Evolutionary conservation across 208 protist genomes (phyloP).

Genomic region (Leishmania tropica): DNA sequence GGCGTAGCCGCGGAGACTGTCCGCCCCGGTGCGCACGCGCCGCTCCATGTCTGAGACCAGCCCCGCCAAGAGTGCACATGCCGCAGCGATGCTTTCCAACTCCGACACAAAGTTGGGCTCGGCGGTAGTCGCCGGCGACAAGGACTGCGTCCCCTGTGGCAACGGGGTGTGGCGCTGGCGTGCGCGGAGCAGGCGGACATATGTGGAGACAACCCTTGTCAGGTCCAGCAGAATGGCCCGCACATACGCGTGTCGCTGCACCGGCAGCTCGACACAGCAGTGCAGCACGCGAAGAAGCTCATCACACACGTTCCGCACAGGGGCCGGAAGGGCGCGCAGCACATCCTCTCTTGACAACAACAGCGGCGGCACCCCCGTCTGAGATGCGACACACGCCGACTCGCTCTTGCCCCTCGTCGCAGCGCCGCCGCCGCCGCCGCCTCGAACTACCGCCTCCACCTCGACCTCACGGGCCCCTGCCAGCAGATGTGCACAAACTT

Average conservation of each 20-base stretch:
- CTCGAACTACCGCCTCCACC: slow-evolving; percentile 6
- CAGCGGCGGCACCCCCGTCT: neutral
- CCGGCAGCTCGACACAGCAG: slow-evolving; percentile 40
- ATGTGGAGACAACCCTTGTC: slow-evolving; percentile 38
- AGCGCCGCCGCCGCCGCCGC: slow-evolving; percentile 2
- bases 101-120: slow-evolving; percentile 21
- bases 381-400: neutral
- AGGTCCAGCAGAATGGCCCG: slow-evolving; percentile 67
- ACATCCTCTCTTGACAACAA: slow-evolving; percentile 16
- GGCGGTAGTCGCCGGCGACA: neutral
- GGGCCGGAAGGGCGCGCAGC: slow-evolving; percentile 7
- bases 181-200: slow-evolving; percentile 18
- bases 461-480: slow-evolving; percentile 8
- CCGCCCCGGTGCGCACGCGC: slow-evolving; percentile 68
- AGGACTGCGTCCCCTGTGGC: neutral
- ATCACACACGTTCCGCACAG: slow-evolving; percentile 27
- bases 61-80: slow-evolving; percentile 53
- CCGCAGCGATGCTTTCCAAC: slow-evolving; percentile 37
- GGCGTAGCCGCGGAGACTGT: slow-evolving; percentile 58
- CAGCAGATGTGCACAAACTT: slow-evolving; percentile 10
- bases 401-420: slow-evolving; percentile 2
- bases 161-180: neutral
- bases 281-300: slow-evolving; percentile 54
- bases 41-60: slow-evolving; percentile 70
- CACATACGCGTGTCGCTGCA: slow-evolving; percentile 70